Evolutionary conservation across 73 alveolate genomes (phyloP).

Genomic region (Paramecium caudatum): DNA sequence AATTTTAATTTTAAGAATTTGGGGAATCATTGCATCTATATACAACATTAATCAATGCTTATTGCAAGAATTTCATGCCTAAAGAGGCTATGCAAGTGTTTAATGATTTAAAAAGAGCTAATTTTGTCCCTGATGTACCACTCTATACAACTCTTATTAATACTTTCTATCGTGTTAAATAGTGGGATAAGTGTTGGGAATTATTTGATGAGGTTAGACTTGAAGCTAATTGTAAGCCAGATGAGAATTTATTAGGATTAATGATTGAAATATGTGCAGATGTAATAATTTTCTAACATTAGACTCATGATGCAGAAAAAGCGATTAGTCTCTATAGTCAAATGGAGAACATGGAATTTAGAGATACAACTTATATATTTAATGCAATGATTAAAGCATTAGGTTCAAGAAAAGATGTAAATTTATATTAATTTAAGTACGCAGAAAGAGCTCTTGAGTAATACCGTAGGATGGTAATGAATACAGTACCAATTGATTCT

Average conservation of each 20-base stretch:
- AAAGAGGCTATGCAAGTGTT: conserved; percentile 80
- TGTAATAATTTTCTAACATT: conserved; percentile 4
- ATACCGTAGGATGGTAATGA: conserved; percentile 78
- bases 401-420: conserved; percentile 79
- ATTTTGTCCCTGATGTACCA: conserved; percentile 80
- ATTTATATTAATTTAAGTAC: conserved; percentile 41
- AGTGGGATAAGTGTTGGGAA: conserved; percentile 84
- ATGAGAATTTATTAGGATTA: conserved; percentile 78
- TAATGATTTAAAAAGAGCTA: conserved; percentile 79
- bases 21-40: conserved; percentile 59
- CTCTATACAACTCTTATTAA: conserved; percentile 86
- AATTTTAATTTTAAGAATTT: background rate
- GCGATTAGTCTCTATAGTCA: conserved; percentile 76
- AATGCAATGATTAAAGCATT: conserved; percentile 82
- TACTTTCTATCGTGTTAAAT: conserved; percentile 78
- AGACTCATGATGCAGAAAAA: conserved; percentile 86
- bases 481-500: conserved; percentile 79
- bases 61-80: conserved; percentile 79
- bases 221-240: conserved; percentile 37
- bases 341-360: conserved; percentile 79
- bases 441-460: conserved; percentile 86
- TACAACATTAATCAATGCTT: conserved; percentile 80
- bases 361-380: conserved; percentile 77
- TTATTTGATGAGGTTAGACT: conserved; percentile 75
- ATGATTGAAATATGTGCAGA: conserved; percentile 88